Conservation (phyloP, 805 yeast species). For the Yarrowia deformans region DNA sequence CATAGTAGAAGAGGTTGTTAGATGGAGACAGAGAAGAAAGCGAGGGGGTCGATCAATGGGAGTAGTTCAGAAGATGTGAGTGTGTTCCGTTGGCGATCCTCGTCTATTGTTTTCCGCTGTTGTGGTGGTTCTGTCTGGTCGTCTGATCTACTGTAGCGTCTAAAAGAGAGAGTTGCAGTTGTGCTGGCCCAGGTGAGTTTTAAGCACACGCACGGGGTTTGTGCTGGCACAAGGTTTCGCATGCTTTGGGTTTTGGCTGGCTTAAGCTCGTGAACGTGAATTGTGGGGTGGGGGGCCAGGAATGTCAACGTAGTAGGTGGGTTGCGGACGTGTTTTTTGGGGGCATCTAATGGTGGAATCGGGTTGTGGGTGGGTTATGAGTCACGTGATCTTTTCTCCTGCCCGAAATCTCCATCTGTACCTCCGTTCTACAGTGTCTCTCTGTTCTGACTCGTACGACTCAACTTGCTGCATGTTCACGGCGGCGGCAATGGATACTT, state of each 20-base stretch:
- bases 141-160: slow-evolving; percentile 38
- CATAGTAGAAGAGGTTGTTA: slow-evolving; percentile 36
- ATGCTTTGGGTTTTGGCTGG: slow-evolving; percentile 6
- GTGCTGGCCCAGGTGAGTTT: slow-evolving; percentile 13
- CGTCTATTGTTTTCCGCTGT: not conserved
- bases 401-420: too few relatives aligned
- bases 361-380: not conserved
- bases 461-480: slow-evolving; percentile 19
- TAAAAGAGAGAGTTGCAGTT: slow-evolving; percentile 27
- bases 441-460: slow-evolving; percentile 8
- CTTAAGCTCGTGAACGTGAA: slow-evolving; percentile 38
- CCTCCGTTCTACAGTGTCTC: not conserved
- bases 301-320: too few relatives aligned
- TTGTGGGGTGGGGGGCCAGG: slow-evolving; percentile 7
- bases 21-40: slow-evolving; percentile 3
- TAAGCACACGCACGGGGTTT: slow-evolving; percentile 24
- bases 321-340: too few relatives aligned
- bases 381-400: not conserved
- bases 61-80: not conserved
- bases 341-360: too few relatives aligned
- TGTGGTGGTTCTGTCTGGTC: slow-evolving; percentile 3
- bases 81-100: not conserved
- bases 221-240: slow-evolving; percentile 30
- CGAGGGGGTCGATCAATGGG: not conserved
- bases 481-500: not conserved